Evolutionary conservation across 129 eudicot species (phyloP), one percentile per base, ranked within the genome.

Genomic region (Tagetes patula): DNA sequence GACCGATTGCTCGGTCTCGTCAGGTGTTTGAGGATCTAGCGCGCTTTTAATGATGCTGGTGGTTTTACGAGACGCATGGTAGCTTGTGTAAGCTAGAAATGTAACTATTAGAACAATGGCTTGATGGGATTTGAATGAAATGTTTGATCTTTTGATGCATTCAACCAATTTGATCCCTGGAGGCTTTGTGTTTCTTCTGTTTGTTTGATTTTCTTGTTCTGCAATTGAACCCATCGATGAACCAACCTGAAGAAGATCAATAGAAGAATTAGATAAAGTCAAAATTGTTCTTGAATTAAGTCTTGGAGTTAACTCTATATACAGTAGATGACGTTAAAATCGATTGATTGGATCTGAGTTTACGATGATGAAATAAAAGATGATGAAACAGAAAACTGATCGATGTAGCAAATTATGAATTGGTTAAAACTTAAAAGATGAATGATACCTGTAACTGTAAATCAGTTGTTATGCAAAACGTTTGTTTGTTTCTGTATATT

Each of bases 1-100:
- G 79, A 70, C 76, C 37, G 82, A 67, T 46, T 72, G 78, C 8
- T 79, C 71, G 78, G 75, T 48, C 10, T 48, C 50, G 3, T 80
- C 72, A 0, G 85, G 80, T 2, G 96, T 71, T 71, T 83, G 86
- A 1, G 99, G 99, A 54, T 95, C 99, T 11, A 95, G 96, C 4
- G 99, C 97, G 74, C 89, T 88, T 79, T 95, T 95, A 47, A 95
- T 88, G 43, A 92, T 82, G 83, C 98, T 92, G 12, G 88, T 81
- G 68, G 98, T 92, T 82, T 92, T 92, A 14, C 98, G 76, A 45
- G 98, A 58, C 10, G 93, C 94, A 56, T 92, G 98, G 80, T 85
- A 92, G 75, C 82, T 70, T 64, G 92, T 60, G 43, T 92, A 92
- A 5, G 98, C 98, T 63, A 87, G 79, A 56, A 92, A 92, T 10